Conservation (phyloP, 1,284 basidiomycete species). For the Microbotryum silenes-acaulis region DNA sequence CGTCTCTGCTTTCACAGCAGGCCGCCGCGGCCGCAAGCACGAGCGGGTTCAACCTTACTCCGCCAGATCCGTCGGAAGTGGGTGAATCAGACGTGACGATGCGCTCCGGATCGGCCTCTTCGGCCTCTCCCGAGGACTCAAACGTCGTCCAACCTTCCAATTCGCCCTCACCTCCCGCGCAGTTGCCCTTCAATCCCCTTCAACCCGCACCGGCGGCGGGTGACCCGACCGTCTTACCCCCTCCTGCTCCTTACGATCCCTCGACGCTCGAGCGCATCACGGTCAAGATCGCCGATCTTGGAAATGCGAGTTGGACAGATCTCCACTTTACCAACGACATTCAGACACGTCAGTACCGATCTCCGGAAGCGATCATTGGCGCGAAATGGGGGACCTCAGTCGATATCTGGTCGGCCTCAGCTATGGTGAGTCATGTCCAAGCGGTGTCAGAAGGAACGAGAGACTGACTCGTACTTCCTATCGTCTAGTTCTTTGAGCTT, state of each 20-base stretch:
- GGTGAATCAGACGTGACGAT: constrained; percentile 31
- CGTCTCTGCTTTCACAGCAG: constrained; percentile 73
- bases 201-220: constrained; percentile 47
- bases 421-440: constrained; percentile 58
- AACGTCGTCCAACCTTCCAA: constrained; percentile 17
- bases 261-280: constrained; percentile 73
- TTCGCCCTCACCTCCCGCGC: constrained; percentile 33
- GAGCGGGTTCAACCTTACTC: constrained; percentile 1
- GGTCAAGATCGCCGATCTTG: constrained; percentile 97
- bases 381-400: constrained; percentile 92
- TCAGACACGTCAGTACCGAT: constrained; percentile 93
- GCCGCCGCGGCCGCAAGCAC: constrained; percentile 19
- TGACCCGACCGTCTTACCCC: constrained; percentile 47
- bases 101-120: constrained; percentile 18
- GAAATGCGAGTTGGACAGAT: constrained; percentile 57
- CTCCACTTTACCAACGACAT: constrained; percentile 94
- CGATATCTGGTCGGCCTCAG: constrained; percentile 93
- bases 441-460: neutral
- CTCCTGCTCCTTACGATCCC: constrained; percentile 51
- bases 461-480: constrained; percentile 1
- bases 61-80: neutral
- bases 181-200: constrained; percentile 30
- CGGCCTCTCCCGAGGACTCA: constrained; percentile 3
- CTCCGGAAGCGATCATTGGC: constrained; percentile 93
- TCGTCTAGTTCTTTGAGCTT: constrained; percentile 70